phyloP scores from a whole-genome alignment of 306 rosid species.

The Hippophae tibetana region DNA sequence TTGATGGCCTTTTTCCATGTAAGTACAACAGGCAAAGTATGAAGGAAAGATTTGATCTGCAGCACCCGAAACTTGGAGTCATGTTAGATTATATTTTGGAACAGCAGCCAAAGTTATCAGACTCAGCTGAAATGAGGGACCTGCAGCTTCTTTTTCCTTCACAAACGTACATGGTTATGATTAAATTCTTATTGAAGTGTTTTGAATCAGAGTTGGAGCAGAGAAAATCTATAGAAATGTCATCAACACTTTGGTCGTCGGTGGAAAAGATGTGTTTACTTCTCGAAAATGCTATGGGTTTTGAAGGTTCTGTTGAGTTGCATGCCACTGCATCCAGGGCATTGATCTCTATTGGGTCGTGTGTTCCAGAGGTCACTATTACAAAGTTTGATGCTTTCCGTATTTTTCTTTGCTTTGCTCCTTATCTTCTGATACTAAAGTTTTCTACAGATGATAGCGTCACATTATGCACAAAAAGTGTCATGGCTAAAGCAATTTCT shows the following conservation, averaged over 20 bases:
- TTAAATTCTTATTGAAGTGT: conserved; percentile 71
- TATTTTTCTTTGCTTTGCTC: not conserved
- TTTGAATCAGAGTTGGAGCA: conserved; percentile 59
- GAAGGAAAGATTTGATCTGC: conserved; percentile 28
- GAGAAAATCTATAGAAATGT: conserved; percentile 31
- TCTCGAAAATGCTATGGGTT: conserved; percentile 80
- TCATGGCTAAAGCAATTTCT: conserved; percentile 76
- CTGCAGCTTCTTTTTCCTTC: conserved; percentile 66
- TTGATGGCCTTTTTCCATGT: conserved; percentile 64
- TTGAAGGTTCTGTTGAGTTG: conserved; percentile 84
- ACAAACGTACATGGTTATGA: conserved; percentile 60
- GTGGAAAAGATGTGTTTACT: conserved; percentile 59
- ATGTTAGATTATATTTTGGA: conserved; percentile 65
- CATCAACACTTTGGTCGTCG: conserved; percentile 41
- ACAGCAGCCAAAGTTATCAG: conserved; percentile 66
- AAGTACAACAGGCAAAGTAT: conserved; percentile 35
- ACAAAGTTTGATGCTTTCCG: not conserved
- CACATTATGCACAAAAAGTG: conserved; percentile 49
- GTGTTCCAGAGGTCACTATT: conserved; percentile 57
- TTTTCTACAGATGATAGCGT: conserved; percentile 61
- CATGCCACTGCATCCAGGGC: conserved; percentile 80
- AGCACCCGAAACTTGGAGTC: conserved; percentile 59
- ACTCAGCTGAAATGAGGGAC: conserved; percentile 57
- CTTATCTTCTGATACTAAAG: conserved; percentile 18
- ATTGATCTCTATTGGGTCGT: conserved; percentile 62